Base-by-base conservation (phyloP, 2,329 filamentous ascomycete species). In the Hypomyces rosellus region DNA sequence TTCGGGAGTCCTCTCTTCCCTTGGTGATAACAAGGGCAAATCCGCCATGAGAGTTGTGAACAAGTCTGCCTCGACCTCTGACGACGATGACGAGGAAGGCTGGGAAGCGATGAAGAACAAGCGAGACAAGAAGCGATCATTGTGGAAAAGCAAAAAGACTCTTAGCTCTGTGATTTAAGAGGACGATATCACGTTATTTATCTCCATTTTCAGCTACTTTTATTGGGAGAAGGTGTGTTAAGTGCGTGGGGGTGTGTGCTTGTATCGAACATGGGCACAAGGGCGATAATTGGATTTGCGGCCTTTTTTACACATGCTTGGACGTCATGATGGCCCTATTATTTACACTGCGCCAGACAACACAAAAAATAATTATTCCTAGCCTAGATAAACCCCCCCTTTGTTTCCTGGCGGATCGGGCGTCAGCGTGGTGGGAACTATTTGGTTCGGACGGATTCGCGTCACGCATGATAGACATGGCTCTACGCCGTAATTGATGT, bases 71-170 rank as follows among this genome's bases (percentile, higher is more conserved):
- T 69, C 69, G 25, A 71, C 69, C 18, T 69, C 69, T 13, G 68
- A 71, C 41, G 80, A 85, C 33, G 51, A 86, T 44, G 82, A 86
- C 15, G 83, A 86, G 48, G 74, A 84, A 59, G 84, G 81, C 14
- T 87, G 84, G 84, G 82, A 80, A 54, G 80, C 82, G 30, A 85
- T 87, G 81, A 82, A 81, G 61, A 80, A 80, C 50, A 85, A 85
- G 70, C 74, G 81, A 51, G 81, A 85, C 51, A 80, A 84, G 72
- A 86, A 85, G 70, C 78, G 77, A 61, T 80, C 78, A n/a, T 56
- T 78, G 34, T 86, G 84, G 84, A 78, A 74, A 64, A 73, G 71
- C 40, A 86, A 84, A 85, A 51, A 84, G 67, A 70, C 65, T 40
- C 61, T 74, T 43, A 71, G 74, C 37, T 67, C 74, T 18, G 66